phyloP scores from a whole-genome alignment of 2,329 filamentous ascomycete species.

The Chaetoscypha palmicola region DNA sequence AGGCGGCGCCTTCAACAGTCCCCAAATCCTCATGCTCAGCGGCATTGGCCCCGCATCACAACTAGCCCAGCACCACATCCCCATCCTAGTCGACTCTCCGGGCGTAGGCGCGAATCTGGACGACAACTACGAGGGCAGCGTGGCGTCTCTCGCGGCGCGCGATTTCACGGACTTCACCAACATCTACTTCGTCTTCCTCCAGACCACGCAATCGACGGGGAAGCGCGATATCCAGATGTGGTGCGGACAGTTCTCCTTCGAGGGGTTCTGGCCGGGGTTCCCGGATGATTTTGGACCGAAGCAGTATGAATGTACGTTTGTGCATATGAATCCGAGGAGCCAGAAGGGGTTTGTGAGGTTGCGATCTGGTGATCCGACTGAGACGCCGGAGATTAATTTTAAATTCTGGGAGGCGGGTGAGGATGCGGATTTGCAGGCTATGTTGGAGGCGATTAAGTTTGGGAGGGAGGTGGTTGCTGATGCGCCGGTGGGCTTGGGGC shows the following conservation, averaged over 20 bases:
- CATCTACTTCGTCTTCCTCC: slow-evolving; percentile 6
- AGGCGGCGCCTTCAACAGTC: slow-evolving; percentile 41
- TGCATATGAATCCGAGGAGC: slow-evolving; percentile 7
- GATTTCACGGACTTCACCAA: slow-evolving; percentile 3
- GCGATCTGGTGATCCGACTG: slow-evolving; percentile 52
- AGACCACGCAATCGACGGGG: slow-evolving; percentile 3
- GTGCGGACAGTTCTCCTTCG: slow-evolving; percentile 8
- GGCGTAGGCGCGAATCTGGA: slow-evolving; percentile 58
- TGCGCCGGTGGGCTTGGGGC: slow-evolving; percentile 29
- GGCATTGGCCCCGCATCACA: slow-evolving; percentile 38
- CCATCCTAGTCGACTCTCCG: slow-evolving; percentile 48
- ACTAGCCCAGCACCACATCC: slow-evolving; percentile 39
- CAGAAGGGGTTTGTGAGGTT: slow-evolving; percentile 42
- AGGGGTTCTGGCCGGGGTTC: slow-evolving; percentile 7
- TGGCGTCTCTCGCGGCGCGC: slow-evolving; percentile 4
- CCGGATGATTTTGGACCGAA: slow-evolving; percentile 6
- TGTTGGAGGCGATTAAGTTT: slow-evolving; percentile 34
- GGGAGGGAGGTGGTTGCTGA: slow-evolving; percentile 23
- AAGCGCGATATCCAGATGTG: slow-evolving; percentile 5
- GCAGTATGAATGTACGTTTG: slow-evolving; percentile 8
- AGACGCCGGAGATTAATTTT: slow-evolving; percentile 55
- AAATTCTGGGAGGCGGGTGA: slow-evolving; percentile 46
- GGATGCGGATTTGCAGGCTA: slow-evolving; percentile 34
- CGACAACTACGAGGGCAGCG: slow-evolving; percentile 7
- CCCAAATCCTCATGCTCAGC: slow-evolving; percentile 41